Conservation (phyloP, 2,329 filamentous ascomycete genomes). For the Pestalotiopsis sp. region DNA sequence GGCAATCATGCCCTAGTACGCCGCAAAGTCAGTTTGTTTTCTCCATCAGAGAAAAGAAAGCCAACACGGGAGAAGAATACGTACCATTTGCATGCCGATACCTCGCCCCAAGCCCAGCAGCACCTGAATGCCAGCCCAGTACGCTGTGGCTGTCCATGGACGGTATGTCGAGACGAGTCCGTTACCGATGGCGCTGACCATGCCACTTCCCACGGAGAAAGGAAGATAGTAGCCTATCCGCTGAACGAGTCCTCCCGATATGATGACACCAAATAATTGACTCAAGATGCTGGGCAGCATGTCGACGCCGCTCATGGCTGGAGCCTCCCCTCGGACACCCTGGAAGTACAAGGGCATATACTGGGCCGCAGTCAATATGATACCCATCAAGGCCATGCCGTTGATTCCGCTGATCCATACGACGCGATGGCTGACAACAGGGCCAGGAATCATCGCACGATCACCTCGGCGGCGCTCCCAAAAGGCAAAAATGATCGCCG, state of each 20-base stretch:
- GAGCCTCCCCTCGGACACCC: slow-evolving; percentile 17
- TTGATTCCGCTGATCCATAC: slow-evolving; percentile 39
- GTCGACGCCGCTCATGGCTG: slow-evolving; percentile 34
- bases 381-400: not conserved
- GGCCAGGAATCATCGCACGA: slow-evolving; percentile 51
- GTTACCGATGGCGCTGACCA: slow-evolving; percentile 22
- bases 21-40: not conserved
- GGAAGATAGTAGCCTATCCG: slow-evolving; percentile 30
- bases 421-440: slow-evolving; percentile 43
- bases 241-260: slow-evolving; percentile 33
- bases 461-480: slow-evolving; percentile 48
- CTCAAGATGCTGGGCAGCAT: slow-evolving; percentile 32
- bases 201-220: slow-evolving; percentile 25
- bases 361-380: slow-evolving; percentile 20
- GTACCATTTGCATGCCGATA: slow-evolving; percentile 26
- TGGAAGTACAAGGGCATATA: slow-evolving; percentile 17
- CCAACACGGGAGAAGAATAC: not conserved
- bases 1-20: slow-evolving; percentile 24
- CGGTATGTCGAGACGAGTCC: slow-evolving; percentile 31
- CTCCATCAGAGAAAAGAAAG: too few relatives aligned
- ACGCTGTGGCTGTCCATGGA: slow-evolving; percentile 23
- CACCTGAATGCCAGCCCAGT: slow-evolving; percentile 33
- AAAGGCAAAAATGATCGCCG: slow-evolving; percentile 35
- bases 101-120: slow-evolving; percentile 28
- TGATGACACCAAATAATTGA: slow-evolving; percentile 60